Evolutionary conservation across 2,329 filamentous ascomycete genomes (phyloP).

Genomic region (Calycina marina): DNA sequence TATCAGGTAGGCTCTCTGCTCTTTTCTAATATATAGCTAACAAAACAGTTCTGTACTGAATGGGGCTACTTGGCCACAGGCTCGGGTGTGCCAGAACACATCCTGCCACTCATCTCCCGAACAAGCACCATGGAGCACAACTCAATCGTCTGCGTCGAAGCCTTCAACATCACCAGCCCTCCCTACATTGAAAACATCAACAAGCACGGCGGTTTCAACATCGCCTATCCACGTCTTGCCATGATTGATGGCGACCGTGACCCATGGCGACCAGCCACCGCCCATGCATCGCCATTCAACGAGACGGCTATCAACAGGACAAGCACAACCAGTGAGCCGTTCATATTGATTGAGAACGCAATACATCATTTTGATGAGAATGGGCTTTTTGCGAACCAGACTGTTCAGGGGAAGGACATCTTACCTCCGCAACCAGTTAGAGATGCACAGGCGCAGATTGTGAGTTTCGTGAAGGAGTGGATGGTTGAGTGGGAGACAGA

Average conservation of each 20-base stretch:
- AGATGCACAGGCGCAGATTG: constrained; percentile 41
- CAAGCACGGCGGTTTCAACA: constrained; percentile 58
- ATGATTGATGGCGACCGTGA: constrained; percentile 66
- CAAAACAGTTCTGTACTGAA: constrained; percentile 26
- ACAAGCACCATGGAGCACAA: constrained; percentile 48
- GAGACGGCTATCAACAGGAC: constrained; percentile 36
- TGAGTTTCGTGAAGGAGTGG: constrained; percentile 53
- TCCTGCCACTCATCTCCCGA: constrained; percentile 59
- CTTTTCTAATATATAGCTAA: too few species aligned
- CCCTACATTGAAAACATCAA: constrained; percentile 56
- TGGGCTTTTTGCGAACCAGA: constrained; percentile 48
- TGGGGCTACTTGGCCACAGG: constrained; percentile 74
- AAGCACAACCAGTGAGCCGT: constrained; percentile 52
- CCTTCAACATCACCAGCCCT: constrained; percentile 53
- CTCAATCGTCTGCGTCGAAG: constrained; percentile 45
- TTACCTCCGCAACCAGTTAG: constrained; percentile 45
- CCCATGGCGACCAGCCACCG: constrained; percentile 64
- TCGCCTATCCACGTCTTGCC: constrained; percentile 59
- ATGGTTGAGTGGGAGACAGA: constrained; percentile 39
- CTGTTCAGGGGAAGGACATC: constrained; percentile 22
- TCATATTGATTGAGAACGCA: constrained; percentile 56
- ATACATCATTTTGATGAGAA: constrained; percentile 77
- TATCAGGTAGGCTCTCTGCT: constrained; percentile 29
- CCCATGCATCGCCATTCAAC: constrained; percentile 40
- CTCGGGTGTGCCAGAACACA: constrained; percentile 46